Evolutionary conservation across 2,329 filamentous ascomycete genomes (phyloP), one percentile per base, ranked within the genome.

Genomic region (Paecilomyces niveus): DNA sequence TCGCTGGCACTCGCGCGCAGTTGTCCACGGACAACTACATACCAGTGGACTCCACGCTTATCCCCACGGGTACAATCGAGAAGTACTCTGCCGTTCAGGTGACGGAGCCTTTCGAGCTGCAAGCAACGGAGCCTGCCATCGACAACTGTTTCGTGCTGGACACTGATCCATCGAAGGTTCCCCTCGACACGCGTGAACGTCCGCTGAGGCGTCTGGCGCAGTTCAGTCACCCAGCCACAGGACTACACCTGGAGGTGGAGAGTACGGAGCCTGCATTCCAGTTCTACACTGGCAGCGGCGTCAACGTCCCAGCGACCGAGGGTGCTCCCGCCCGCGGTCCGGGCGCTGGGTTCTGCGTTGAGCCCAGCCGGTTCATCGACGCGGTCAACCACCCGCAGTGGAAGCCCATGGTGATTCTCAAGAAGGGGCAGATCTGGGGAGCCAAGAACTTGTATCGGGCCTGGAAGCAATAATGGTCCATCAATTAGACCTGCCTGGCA

Each of bases 211-310:
- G 83, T 59, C 84, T 93, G 53, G 84, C 90, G 53, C 79, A 83
- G 24, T 89, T 94, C 59, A 83, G 83, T 73, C 90, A 97, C 73
- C 85, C 90, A 5, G 80, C 79, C 54, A 88, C 86, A 29, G 85
- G 85, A 62, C 81, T 97, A 64, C 88, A 95, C 71, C 85, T 97
- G 54, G 90, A 97, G 74, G 88, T 96, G 5, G 80, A 86, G 68
- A 94, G 90, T 78, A 97, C 93, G 0, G 93, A 97, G 79, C 94
- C 94, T 0, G 90, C 91, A 0, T 97, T 97, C 81, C 93, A 97
- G 74, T 96, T 97, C 78, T 97, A 97, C 77, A 95, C 92, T 0
- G 94, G 93, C 63, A 88, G 89, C 70, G 88, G 86, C 69, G 92
- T 95, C 64, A 79, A 94, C 66, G 88, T 96, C 11, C 88, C 89